Evolutionary conservation across 164 flowering plant species (phyloP).

Genomic region (Piper betle): DNA sequence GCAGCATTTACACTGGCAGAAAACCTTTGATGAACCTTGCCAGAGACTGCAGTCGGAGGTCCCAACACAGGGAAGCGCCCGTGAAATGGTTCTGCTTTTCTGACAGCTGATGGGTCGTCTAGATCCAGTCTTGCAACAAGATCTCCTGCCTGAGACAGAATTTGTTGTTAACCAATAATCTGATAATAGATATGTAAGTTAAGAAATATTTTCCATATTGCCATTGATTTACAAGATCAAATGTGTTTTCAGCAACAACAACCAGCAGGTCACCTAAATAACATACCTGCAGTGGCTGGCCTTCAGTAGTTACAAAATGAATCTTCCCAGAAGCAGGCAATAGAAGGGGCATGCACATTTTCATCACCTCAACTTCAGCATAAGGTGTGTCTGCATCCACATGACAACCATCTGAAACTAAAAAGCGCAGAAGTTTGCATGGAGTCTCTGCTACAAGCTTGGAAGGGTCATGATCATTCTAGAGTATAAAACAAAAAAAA

Average conservation of each 20-base stretch:
- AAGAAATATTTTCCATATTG: background rate
- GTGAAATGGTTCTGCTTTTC: constrained; percentile 93
- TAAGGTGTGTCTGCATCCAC: constrained; percentile 90
- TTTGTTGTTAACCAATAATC: no score
- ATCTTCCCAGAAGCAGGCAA: constrained; percentile 93
- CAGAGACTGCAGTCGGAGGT: constrained; percentile 90
- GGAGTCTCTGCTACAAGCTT: constrained; percentile 97
- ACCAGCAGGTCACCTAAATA: background rate
- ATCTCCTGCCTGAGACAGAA: constrained; percentile 66
- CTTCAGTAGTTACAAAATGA: constrained; percentile 85
- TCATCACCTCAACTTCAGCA: constrained; percentile 99
- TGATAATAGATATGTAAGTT: background rate
- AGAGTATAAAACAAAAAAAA: constrained; percentile 4
- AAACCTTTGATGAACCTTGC: constrained; percentile 96
- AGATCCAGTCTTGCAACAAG: constrained; percentile 90
- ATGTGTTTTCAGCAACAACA: background rate
- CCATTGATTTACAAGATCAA: no score
- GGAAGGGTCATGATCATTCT: constrained; percentile 99
- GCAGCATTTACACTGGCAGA: constrained; percentile 91
- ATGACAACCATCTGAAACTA: constrained; percentile 75
- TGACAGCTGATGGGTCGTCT: constrained; percentile 98
- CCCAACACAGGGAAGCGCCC: constrained; percentile 90
- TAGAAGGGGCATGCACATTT: constrained; percentile 99
- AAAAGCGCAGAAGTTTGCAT: constrained; percentile 88
- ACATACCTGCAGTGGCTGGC: constrained; percentile 95